Base-by-base conservation (phyloP, 495 filamentous ascomycete species). In the Hyphodiscus hymeniophilus region DNA sequence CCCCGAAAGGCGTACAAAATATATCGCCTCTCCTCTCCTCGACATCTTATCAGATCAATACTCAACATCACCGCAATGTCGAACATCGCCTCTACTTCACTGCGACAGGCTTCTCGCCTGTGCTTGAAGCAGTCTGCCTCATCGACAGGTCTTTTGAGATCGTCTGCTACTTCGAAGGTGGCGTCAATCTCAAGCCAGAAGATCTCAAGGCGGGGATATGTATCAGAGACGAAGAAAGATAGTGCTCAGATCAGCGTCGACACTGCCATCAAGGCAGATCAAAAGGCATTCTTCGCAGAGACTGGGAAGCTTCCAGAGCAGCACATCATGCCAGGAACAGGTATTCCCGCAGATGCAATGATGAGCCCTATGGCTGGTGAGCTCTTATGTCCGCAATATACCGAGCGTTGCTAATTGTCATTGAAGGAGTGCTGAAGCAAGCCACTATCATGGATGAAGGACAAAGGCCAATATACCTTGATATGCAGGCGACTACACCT, bases 401-500 rank as follows among this genome's bases (percentile, higher is more conserved):
- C n/a, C 38, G n/a, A n/a, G 33, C 60, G 34, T 16, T 23, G 16
- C 33, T 28, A 45, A 54, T 58, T 35, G 58, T 42, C 21, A 43
- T 34, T 10, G 7, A 21, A 81, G 81, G 81, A 48, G 85, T 96
- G 38, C 75, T 99, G 38, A 94, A 92, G 66, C 84, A 95, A 60
- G 94, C 89, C 2, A 87, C 86, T 22, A 72, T 95, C 47, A 85
- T 97, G 85, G 92, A 95, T 60, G 81, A 95, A 68, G 92, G 94
- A 52, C 81, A 86, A 43, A 78, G 92, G 28, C 92, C 92, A 13
- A 96, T 98, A 57, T 98, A 97, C 59, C 82, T 98, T 32, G 92
- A 98, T 61, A 94, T 94, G 87, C 92, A 99, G 69, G 91, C 92
- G 13, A 98, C 92, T 3, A 97, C 94, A n/a, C 92, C 92, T 8